Conservation (phyloP, 176 grass and related monocot species). For the Ensete ventricosum region DNA sequence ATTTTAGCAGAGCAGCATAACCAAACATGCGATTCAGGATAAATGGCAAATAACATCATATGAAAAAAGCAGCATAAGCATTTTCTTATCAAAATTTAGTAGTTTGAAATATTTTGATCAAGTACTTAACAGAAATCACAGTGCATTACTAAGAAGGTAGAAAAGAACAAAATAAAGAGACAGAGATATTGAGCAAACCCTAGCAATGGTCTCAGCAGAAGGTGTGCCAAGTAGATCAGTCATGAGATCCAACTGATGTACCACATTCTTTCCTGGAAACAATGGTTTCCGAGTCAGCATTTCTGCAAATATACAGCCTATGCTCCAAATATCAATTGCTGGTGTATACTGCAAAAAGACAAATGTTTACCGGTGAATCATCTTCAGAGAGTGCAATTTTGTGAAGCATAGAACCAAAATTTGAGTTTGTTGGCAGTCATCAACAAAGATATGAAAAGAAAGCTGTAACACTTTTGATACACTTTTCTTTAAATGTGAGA, state of each 20-base stretch:
- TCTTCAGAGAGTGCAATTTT: not conserved
- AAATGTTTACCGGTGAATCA: not conserved
- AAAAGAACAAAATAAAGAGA: not conserved
- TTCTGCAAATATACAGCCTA: constrained; percentile 20
- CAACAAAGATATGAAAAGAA: not conserved
- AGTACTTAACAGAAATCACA: not conserved
- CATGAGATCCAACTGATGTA: constrained; percentile 13
- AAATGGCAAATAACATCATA: not conserved
- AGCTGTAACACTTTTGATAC: not conserved
- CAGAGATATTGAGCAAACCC: constrained; percentile 1
- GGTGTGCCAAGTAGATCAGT: constrained; percentile 18
- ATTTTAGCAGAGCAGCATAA: not conserved
- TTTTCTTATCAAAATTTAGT: not conserved
- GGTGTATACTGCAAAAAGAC: constrained; percentile 15
- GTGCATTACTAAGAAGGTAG: not conserved
- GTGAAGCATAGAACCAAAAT: not conserved
- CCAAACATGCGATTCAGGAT: not conserved
- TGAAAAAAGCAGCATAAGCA: not conserved
- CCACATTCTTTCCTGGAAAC: constrained; percentile 16
- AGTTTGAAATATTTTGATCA: not conserved
- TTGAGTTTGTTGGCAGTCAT: not conserved
- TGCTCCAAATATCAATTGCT: constrained; percentile 16
- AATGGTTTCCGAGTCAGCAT: constrained; percentile 15
- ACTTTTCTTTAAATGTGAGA: not conserved
- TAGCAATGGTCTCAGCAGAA: constrained; percentile 11